Conservation (phyloP, 441 rosid species). For the Metrosideros polymorpha region DNA sequence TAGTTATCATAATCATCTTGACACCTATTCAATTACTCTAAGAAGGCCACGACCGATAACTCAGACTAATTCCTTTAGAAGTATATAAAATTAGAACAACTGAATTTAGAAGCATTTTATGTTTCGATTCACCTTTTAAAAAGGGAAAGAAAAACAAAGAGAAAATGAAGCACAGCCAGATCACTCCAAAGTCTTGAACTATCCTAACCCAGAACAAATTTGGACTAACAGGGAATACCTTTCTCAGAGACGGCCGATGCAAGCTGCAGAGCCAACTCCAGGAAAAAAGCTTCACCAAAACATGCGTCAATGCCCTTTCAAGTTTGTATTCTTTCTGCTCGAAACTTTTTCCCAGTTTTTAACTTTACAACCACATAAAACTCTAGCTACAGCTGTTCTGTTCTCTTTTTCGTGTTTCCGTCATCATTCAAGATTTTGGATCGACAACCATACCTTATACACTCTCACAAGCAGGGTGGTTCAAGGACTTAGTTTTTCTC, state of each 20-base stretch:
- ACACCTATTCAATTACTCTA: neutral
- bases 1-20: neutral
- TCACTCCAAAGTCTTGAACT: neutral
- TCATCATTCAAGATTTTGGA: neutral
- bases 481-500: neutral
- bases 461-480: neutral
- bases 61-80: conserved; percentile 8
- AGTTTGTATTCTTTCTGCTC: neutral
- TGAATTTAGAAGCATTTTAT: neutral
- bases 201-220: neutral
- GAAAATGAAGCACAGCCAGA: neutral
- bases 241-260: neutral
- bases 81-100: neutral
- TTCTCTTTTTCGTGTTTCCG: neutral
- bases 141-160: neutral
- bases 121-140: neutral
- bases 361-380: neutral
- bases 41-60: neutral
- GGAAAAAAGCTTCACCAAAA: neutral
- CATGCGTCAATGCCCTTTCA: neutral
- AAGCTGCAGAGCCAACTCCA: neutral
- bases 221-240: neutral
- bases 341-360: neutral
- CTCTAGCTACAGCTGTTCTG: neutral
- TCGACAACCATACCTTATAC: neutral